Base-by-base conservation (phyloP, 257 asterid genomes). In the Solanum pennellii region DNA sequence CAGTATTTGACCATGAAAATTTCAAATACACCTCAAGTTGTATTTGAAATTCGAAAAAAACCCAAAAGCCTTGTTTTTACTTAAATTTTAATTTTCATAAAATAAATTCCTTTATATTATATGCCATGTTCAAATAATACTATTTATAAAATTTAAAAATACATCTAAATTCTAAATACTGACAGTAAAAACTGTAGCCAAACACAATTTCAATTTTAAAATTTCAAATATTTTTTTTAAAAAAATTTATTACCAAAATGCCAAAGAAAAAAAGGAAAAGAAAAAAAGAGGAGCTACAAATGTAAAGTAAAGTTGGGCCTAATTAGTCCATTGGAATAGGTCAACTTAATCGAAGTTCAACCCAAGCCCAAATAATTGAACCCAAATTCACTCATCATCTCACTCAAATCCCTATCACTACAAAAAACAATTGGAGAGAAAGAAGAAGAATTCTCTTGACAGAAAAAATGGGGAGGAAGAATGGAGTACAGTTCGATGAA, bases 401-500 rank as follows among this genome's bases (percentile, higher is more conserved):
- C 47, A 35, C 33, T 25, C n/a, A 14, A 77, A 77, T 25, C 84
- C 62, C 84, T 14, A 44, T 16, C 84, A 15, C 39, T 8, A 11
- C 41, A 25, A 42, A 77, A 13, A 7, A 62, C 87, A 85, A 25
- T 45, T 41, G 4, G 39, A 60, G 73, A 76, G 86, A 76, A 47
- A 62, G 69, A 23, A 49, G 23, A 15, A 15, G 20, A 59, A 41
- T 23, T 3, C 5, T 5, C 39, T 33, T 75, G 71, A 84, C 35
- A 7, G 39, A 69, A 16, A 71, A 15, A 88, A 96, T 96, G 99
- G 99, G 96, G 84, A 92, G 99, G 88, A 95, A 94, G 89, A 96
- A 93, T 91, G 97, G 94, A 65, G 93, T 90, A n/a, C 88, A 88
- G 82, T 91, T 95, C 92, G 98, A 96, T 88, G 99, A 96, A 45